Evolutionary conservation across 306 rosid genomes (phyloP).

Genomic region (Vachellia pachyceras): DNA sequence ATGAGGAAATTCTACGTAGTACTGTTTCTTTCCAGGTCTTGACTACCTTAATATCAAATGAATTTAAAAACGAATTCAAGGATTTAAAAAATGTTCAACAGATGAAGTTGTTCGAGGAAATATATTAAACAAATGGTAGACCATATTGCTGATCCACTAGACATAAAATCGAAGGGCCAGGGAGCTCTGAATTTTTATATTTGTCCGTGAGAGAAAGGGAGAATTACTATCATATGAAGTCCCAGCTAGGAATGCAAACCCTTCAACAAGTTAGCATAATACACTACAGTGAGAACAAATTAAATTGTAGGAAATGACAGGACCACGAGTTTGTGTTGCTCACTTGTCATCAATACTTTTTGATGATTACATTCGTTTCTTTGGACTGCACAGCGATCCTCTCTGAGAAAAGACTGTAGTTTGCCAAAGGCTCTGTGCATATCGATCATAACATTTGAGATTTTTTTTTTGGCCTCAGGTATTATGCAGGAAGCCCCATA

Average conservation of each 20-base stretch:
- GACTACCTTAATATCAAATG: background rate
- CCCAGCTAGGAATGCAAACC: no score
- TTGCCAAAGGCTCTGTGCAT: background rate
- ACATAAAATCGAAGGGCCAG: background rate
- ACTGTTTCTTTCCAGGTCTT: background rate
- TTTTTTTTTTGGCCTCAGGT: constrained; percentile 46
- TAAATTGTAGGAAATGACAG: no score
- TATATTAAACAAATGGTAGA: background rate
- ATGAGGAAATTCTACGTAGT: background rate
- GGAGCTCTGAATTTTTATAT: no score
- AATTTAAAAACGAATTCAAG: background rate
- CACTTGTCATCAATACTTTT: no score
- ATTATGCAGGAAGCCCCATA: constrained; percentile 59
- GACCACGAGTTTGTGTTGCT: background rate
- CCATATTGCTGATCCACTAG: background rate
- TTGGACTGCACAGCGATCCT: no score
- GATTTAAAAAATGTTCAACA: background rate
- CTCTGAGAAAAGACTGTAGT: background rate
- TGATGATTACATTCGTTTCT: no score
- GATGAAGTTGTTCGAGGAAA: background rate
- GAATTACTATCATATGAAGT: no score
- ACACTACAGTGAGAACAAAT: no score
- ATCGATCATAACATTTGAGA: constrained; percentile 1
- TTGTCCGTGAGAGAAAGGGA: no score
- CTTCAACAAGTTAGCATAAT: no score